Conservation (phyloP, 1,139 yeast genomes). For the Candida pseudocylindracea region DNA sequence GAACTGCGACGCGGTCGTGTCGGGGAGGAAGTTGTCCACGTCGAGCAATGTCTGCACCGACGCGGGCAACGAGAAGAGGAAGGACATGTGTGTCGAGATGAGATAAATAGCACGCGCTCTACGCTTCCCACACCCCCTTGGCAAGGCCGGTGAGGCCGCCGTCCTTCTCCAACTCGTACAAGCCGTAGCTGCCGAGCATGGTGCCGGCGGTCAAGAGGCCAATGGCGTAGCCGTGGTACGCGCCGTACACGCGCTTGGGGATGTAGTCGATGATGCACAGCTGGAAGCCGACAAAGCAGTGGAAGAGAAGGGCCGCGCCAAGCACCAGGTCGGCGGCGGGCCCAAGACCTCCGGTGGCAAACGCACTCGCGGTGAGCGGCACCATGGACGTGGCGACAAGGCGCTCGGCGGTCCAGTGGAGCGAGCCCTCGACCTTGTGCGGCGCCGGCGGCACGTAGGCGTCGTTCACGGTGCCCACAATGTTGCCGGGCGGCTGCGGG, state of each 20-base stretch:
- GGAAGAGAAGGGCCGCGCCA: conserved; percentile 40
- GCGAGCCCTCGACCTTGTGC: conserved; percentile 4
- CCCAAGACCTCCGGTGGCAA: conserved; percentile 8
- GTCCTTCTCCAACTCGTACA: conserved; percentile 61
- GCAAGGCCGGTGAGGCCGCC: conserved; percentile 35
- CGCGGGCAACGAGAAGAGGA: too few species aligned
- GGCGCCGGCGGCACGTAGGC: conserved; percentile 4
- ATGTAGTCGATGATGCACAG: conserved; percentile 80
- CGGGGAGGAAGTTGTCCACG: conserved; percentile 48
- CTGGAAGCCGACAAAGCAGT: conserved; percentile 63
- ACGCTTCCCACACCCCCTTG: neutral
- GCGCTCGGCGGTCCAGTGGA: conserved; percentile 5
- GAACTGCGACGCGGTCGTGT: conserved; percentile 57
- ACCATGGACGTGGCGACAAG: conserved; percentile 3
- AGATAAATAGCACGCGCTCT: too few species aligned
- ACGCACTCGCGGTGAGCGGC: conserved; percentile 4
- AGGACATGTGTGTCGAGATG: too few species aligned
- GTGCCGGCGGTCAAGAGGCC: conserved; percentile 50
- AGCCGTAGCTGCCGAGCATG: conserved; percentile 34
- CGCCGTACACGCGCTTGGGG: conserved; percentile 63
- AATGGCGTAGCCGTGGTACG: conserved; percentile 42
- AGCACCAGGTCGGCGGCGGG: conserved; percentile 36
- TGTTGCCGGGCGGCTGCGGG: conserved; percentile 41
- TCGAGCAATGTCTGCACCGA: conserved; percentile 18
- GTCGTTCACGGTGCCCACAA: conserved; percentile 5